Evolutionary conservation across 2,329 filamentous ascomycete genomes (phyloP), one percentile per base, ranked within the genome.

Genomic region (Apiospora phragmitis): DNA sequence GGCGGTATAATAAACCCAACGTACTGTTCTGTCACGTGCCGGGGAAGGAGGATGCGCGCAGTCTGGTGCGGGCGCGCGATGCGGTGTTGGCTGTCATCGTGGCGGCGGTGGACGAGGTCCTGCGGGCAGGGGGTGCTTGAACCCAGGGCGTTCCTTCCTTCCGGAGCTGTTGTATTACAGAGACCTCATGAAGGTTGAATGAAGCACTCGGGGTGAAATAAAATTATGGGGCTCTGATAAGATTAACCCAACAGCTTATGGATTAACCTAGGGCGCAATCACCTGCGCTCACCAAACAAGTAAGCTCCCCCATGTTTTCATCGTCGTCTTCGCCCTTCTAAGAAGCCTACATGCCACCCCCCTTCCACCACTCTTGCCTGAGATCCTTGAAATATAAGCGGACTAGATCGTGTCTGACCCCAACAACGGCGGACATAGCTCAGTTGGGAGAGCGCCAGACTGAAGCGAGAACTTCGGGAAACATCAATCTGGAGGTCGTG

Each of bases 21-120:
- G n/a, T n/a, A n/a, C n/a, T n/a, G n/a, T n/a, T n/a, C n/a, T n/a
- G n/a, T n/a, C n/a, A n/a, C n/a, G n/a, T n/a, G n/a, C n/a, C n/a
- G n/a, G n/a, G n/a, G n/a, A n/a, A n/a, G n/a, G n/a, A n/a, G n/a
- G n/a, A n/a, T n/a, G n/a, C n/a, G n/a, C n/a, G n/a, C n/a, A n/a
- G n/a, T n/a, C n/a, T n/a, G n/a, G n/a, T n/a, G n/a, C n/a, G n/a
- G n/a, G n/a, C n/a, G n/a, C n/a, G n/a, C n/a, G n/a, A n/a, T n/a
- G n/a, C 43, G 11, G 21, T 70, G 4, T 38, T 70, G 32, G 69
- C 69, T 3, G 55, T 70, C n/a, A 65, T 62, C 21, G 69, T 70
- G 9, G n/a, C 65, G 3, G 69, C 69, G 16, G 69, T 35, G 14
- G n/a, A 51, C 16, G 47, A 51, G 47, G 47, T 51, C 24, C 4